Evolutionary conservation across 768 basidiomycete species (phyloP), one percentile per base, ranked within the genome.

Genomic region (Postia placenta): DNA sequence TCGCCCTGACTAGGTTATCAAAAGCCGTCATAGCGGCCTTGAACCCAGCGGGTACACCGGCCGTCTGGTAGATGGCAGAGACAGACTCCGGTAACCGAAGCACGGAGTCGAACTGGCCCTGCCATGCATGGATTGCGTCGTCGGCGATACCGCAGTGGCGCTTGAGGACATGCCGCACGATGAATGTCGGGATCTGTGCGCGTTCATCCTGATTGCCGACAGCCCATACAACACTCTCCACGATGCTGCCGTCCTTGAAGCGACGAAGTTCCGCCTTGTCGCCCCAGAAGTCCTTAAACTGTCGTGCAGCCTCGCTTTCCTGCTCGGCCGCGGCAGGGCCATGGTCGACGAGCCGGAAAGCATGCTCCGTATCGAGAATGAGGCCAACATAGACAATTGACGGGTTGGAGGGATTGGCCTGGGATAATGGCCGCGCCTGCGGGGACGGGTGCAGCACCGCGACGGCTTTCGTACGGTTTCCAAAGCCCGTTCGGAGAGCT

Each of bases 191-290:
- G 24, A 98, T 81, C 52, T 83, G 78, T 0, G 81, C 73, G 23
- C 90, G 83, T 52, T 92, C 90, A 45, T 95, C 92, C 0, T 78
- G 74, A 2, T 80, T 85, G 52, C 79, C 76, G 6, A 91, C 80
- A 17, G 96, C 87, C 96, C 96, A 99, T 2, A 98, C 93, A n/a
- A 97, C 92, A 56, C 87, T 91, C 65, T 97, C 92, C 4, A 78
- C 61, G 53, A 98, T 97, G 15, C 85, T 78, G 1, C 95, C 95
- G 58, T 99, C 94, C 65, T 97, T 94, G 74, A 99, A 99, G 33
- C 94, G 79, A 5, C 96, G 78, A 15, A 97, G 71, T 61, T 98
- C 95, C 0, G 93, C 84, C 64, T 92, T 95, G 33, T 79, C 71
- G 0, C 94, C 95, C 96, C 96, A 99, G 56, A 98, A 71, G 4